These are phyloP conservation scores for Phialophora expanda DNA, from an alignment of 2,329 filamentous ascomycete species.

Conservation along the genomic window DNA sequence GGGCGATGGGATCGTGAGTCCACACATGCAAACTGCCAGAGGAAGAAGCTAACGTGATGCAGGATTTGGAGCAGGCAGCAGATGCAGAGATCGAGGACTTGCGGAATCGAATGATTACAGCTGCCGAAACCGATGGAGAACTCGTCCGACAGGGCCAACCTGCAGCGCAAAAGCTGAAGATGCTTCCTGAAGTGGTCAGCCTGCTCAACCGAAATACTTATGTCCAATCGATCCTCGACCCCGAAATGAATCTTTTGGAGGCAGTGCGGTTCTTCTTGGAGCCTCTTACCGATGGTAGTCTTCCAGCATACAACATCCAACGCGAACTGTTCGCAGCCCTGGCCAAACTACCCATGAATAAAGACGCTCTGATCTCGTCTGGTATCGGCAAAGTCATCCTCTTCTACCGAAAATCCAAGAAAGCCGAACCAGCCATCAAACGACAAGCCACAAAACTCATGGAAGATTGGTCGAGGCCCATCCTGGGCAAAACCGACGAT, in stretches of 20 bases:
- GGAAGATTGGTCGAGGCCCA: constrained; percentile 93
- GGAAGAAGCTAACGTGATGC: constrained; percentile 26
- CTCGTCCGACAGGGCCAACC: constrained; percentile 79
- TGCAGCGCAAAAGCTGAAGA: constrained; percentile 89
- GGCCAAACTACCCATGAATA: constrained; percentile 81
- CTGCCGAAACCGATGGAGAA: constrained; percentile 82
- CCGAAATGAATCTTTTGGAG: constrained; percentile 92
- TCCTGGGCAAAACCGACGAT: constrained; percentile 90
- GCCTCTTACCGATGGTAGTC: constrained; percentile 87
- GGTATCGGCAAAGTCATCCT: constrained; percentile 95
- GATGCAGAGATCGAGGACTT: constrained; percentile 89
- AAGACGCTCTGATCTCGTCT: constrained; percentile 85
- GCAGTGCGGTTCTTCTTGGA: constrained; percentile 97
- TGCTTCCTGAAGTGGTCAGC: constrained; percentile 86
- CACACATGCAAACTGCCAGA: constrained; percentile 28
- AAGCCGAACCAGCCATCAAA: constrained; percentile 86
- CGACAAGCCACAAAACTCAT: constrained; percentile 90
- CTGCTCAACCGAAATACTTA: constrained; percentile 85
- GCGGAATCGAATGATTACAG: constrained; percentile 86
- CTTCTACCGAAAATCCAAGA: constrained; percentile 96
- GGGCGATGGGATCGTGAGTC: constrained; percentile 76
- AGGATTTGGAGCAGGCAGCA: constrained; percentile 89
- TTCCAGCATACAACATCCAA: constrained; percentile 97
- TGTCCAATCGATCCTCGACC: constrained; percentile 84
- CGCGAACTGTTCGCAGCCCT: constrained; percentile 87